These are phyloP conservation scores for Calonectria pauciramosa DNA, from an alignment of 2,329 filamentous ascomycete species.

Conservation along the genomic window DNA sequence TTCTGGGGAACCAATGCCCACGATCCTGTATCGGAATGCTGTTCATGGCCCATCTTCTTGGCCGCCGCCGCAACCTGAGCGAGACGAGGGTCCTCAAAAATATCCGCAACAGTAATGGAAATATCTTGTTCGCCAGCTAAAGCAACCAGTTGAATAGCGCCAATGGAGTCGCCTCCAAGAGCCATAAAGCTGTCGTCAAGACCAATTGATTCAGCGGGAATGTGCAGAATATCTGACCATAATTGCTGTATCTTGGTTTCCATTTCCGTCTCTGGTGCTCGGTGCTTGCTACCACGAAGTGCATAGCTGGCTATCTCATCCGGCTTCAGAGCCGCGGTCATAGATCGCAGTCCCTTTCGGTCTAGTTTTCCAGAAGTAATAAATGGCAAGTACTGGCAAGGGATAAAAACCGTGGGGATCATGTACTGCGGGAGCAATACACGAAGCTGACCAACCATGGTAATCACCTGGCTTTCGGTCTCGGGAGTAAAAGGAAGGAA, in stretches of 20 bases:
- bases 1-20: not conserved
- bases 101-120: not conserved
- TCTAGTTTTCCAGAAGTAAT: conserved; percentile 1
- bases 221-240: conserved; percentile 48
- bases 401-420: not conserved
- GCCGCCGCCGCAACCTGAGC: not conserved
- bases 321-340: conserved; percentile 16
- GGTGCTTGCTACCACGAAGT: not conserved
- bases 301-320: conserved; percentile 26
- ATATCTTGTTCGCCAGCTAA: not conserved
- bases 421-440: conserved; percentile 1
- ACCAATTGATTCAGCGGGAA: conserved; percentile 45
- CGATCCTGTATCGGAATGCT: not conserved
- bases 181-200: conserved; percentile 7
- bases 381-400: not conserved
- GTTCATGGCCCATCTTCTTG: conserved; percentile 32
- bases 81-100: conserved; percentile 6
- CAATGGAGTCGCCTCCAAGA: conserved; percentile 20
- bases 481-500: not conserved
- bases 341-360: not conserved
- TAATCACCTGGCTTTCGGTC: not conserved
- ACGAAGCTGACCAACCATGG: not conserved
- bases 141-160: conserved; percentile 40
- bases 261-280: conserved; percentile 2
- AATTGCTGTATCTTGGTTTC: conserved; percentile 40